phyloP scores from a whole-genome alignment of 2,329 filamentous ascomycete species.

The Hirsutella thompsonii region DNA sequence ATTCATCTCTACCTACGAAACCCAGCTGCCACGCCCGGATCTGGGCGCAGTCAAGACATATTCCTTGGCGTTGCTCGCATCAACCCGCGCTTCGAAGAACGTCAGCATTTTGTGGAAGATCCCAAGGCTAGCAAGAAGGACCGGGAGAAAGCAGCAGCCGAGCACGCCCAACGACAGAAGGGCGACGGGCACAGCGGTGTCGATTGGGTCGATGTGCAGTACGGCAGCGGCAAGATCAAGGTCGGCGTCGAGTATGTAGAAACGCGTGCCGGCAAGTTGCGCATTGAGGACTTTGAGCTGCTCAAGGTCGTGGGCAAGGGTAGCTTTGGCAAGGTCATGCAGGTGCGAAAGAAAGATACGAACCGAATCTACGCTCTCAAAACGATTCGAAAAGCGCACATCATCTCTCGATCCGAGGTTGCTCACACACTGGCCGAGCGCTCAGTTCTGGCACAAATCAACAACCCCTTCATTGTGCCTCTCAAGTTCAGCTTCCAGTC shows the following conservation, averaged over 20 bases:
- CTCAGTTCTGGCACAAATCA: slow-evolving; percentile 97
- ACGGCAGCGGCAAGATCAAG: slow-evolving; percentile 78
- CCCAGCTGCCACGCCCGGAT: slow-evolving; percentile 70
- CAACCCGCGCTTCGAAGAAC: slow-evolving; percentile 84
- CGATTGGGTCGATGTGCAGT: slow-evolving; percentile 84
- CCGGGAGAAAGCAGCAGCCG: slow-evolving; percentile 60
- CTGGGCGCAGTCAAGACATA: slow-evolving; percentile 87
- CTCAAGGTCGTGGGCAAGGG: slow-evolving; percentile 97
- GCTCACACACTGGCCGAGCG: slow-evolving; percentile 92
- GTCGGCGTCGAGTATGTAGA: slow-evolving; percentile 93
- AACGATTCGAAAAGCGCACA: slow-evolving; percentile 98
- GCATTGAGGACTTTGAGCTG: slow-evolving; percentile 93
- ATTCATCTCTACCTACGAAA: slow-evolving; percentile 93
- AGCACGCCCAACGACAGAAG: slow-evolving; percentile 43
- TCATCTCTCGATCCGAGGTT: slow-evolving; percentile 96
- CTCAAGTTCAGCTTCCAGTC: slow-evolving; percentile 99
- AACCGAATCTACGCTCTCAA: slow-evolving; percentile 96
- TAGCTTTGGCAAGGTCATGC: slow-evolving; percentile 98
- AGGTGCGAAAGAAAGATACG: slow-evolving; percentile 96
- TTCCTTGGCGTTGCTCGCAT: slow-evolving; percentile 87
- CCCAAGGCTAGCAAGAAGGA: slow-evolving; percentile 79
- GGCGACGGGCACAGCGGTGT: slow-evolving; percentile 54
- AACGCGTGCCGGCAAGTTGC: slow-evolving; percentile 76
- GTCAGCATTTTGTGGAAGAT: slow-evolving; percentile 58
- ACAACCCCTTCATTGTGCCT: slow-evolving; percentile 98